Conservation (phyloP, 352 stramenopile species). For the Saprolegnia parasitica region DNA sequence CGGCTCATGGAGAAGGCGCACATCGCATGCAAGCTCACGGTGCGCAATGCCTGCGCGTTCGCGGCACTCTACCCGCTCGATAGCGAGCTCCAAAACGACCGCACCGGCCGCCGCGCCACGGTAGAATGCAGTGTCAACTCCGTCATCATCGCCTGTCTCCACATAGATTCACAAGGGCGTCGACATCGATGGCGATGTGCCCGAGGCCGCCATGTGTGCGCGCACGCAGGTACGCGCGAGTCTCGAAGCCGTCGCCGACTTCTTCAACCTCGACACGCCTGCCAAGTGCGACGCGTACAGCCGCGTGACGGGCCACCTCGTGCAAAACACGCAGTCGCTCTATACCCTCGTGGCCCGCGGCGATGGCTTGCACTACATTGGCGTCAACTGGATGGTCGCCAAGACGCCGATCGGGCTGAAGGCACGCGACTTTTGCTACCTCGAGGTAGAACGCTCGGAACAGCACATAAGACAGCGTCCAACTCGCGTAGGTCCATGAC, state of each 20-base stretch:
- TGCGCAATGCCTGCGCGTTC: conserved; percentile 10
- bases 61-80: neutral
- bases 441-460: conserved; percentile 2
- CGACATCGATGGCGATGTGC: neutral
- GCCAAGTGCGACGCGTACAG: conserved; percentile 14
- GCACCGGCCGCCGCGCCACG: conserved; percentile 15
- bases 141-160: no score
- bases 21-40: neutral
- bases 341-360: conserved; percentile 11
- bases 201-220: neutral
- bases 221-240: conserved; percentile 4
- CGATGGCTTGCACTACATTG: conserved; percentile 11
- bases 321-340: conserved; percentile 8
- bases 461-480: no score
- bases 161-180: neutral
- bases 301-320: conserved; percentile 12
- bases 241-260: conserved; percentile 16
- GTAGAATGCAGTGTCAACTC: neutral
- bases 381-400: conserved; percentile 2
- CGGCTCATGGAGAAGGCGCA: conserved; percentile 9
- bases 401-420: neutral
- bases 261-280: conserved; percentile 8
- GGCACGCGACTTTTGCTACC: conserved; percentile 12
- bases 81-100: conserved; percentile 2
- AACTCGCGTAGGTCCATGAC: conserved; percentile 26